Base-by-base conservation (phyloP, 2,329 filamentous ascomycete genomes). In the Cladosporium colombiae region DNA sequence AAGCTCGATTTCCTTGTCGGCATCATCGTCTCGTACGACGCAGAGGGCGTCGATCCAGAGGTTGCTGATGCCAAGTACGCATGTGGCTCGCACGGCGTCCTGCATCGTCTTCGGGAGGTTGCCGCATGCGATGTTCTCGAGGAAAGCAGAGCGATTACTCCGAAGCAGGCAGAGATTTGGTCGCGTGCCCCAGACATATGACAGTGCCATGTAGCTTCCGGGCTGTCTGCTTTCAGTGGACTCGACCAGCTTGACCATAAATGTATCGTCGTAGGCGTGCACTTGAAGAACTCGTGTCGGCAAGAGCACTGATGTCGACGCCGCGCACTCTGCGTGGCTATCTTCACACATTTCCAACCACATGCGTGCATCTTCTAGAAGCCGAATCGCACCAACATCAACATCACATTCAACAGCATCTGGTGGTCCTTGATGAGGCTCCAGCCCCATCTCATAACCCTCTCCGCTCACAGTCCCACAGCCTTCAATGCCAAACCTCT, bases 1-100 rank as follows among this genome's bases (percentile, higher is more conserved):
- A 3, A 59, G n/a, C 16, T 59, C 31, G 18, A 23, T 16, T 27
- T 21, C 33, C 5, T 44, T 44, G 33, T 59, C 56, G 25, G 37
- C 1, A 11, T 37, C 56, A 6, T 59, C 56, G 23, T 59, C 56
- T 40, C 44, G 56, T 10, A 37, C 21, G 18, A 59, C 21, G 33
- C 56, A 59, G n/a, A 59, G 56, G n/a, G 56, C 56, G 33, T 59
- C 56, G 25, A 59, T 59, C 56, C 56, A 59, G 21, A 59, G 56
- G 33, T 44, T 35, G 29, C 21, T 18, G 10, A 44, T 27, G 11
- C 56, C 33, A 33, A 59, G 33, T 8, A n/a, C 56, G 14, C 33
- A 23, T 23, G 25, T 29, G 3, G 33, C 25, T 27, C 10, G 31
- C 6, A 59, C 40, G 21, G 56, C 56, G 8, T 44, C 56, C 23